Evolutionary conservation across 2,329 filamentous ascomycete genomes (phyloP).

Genomic region (Berkeleyomyces basicola): DNA sequence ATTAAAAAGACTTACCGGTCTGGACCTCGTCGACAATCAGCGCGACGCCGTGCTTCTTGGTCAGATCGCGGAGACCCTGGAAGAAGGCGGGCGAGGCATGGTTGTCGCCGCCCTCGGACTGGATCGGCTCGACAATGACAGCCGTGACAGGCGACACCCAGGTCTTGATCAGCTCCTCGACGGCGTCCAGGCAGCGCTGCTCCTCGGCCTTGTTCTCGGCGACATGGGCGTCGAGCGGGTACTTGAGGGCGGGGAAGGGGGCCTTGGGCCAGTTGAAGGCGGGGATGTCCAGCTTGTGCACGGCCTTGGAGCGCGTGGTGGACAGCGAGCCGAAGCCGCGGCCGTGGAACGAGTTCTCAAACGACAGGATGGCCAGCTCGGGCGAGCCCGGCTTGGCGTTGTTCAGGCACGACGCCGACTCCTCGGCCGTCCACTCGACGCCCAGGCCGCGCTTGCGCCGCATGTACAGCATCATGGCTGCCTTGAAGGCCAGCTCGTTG

Average conservation of each 20-base stretch:
- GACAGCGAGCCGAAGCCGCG: constrained; percentile 64
- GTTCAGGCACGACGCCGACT: constrained; percentile 59
- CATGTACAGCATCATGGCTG: constrained; percentile 75
- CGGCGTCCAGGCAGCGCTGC: constrained; percentile 63
- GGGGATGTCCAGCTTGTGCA: constrained; percentile 79
- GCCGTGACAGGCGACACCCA: constrained; percentile 69
- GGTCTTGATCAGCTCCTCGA: constrained; percentile 63
- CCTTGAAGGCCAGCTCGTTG: constrained; percentile 91
- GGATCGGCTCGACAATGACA: constrained; percentile 75
- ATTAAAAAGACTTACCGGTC: constrained; percentile 35
- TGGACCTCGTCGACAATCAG: constrained; percentile 92
- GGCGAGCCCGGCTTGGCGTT: constrained; percentile 66
- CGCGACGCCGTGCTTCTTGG: constrained; percentile 58
- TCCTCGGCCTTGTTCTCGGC: constrained; percentile 73
- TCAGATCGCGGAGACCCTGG: constrained; percentile 63
- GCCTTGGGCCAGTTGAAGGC: constrained; percentile 83
- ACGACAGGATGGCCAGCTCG: constrained; percentile 67
- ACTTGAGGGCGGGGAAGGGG: constrained; percentile 70
- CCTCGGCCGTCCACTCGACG: constrained; percentile 64
- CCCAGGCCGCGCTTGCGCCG: constrained; percentile 69
- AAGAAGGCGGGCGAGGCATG: constrained; percentile 81
- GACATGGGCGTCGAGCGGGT: constrained; percentile 64
- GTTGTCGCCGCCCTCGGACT: constrained; percentile 90
- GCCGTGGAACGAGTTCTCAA: constrained; percentile 79
- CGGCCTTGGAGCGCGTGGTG: constrained; percentile 66